phyloP scores from a whole-genome alignment of 2,329 filamentous ascomycete genomes.

The Grosmannia serpens region DNA sequence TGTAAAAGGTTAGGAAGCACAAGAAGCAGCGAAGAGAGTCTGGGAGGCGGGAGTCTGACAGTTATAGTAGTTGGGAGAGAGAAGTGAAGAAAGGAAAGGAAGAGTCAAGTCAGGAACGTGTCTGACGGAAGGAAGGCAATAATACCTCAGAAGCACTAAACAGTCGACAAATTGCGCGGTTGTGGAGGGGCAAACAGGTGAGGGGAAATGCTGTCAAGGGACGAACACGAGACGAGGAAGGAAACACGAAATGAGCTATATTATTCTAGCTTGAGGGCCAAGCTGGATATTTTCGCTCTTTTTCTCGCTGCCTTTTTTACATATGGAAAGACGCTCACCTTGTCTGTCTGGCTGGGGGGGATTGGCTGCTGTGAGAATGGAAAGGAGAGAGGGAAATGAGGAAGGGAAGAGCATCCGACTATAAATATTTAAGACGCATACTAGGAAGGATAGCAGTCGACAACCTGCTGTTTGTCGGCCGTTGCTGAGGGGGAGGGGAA shows the following conservation, averaged over 20 bases:
- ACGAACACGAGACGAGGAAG: not conserved
- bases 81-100: not conserved
- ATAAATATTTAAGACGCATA: not conserved
- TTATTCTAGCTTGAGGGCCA: not conserved
- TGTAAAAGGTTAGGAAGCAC: not conserved
- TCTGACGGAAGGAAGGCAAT: not conserved
- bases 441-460: not conserved
- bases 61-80: not conserved
- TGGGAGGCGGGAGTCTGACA: not conserved
- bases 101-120: not conserved
- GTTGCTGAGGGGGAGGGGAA: not conserved
- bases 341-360: not conserved
- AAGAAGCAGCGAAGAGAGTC: not conserved
- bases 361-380: not conserved
- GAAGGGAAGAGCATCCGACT: not conserved
- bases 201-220: not conserved
- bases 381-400: not conserved
- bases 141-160: conserved; percentile 9
- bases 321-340: not conserved
- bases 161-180: conserved; percentile 4
- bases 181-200: conserved; percentile 11
- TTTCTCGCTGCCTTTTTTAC: not conserved
- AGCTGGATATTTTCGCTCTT: not conserved
- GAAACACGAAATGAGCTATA: not conserved
- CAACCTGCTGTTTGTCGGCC: not conserved